Percentiles rank a stretch among this genome's conserved stretches.
phyloP scores from a whole-genome alignment of 169 alveolate species.

The Cardiosporidium cionae region DNA sequence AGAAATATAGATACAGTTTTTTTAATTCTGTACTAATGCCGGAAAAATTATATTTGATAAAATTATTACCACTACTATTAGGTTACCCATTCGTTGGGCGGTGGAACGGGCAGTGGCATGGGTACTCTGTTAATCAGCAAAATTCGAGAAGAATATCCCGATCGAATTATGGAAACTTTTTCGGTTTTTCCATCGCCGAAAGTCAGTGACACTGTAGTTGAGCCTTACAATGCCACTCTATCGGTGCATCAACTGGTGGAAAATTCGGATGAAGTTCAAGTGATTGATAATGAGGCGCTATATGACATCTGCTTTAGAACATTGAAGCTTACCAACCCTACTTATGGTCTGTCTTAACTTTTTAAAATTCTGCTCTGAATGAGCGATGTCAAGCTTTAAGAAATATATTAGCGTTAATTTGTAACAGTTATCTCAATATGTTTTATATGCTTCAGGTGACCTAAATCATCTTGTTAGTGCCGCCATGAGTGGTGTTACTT shows the following conservation, averaged over 20 bases:
- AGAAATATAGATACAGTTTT: too few species aligned
- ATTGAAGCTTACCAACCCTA: conserved; percentile 75
- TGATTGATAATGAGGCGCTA: conserved; percentile 94
- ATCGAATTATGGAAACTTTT: conserved; percentile 95
- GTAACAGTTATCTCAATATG: neutral
- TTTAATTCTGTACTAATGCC: too few species aligned
- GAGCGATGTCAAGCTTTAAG: too few species aligned
- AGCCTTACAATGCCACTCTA: conserved; percentile 96
- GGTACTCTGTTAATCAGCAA: conserved; percentile 92
- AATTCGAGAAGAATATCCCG: conserved; percentile 96
- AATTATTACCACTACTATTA: too few species aligned
- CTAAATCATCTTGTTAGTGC: conserved; percentile 96
- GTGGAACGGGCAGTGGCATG: conserved; percentile 99
- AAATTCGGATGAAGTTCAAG: conserved; percentile 91
- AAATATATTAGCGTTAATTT: neutral
- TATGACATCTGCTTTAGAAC: conserved; percentile 99
- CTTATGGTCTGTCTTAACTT: too few species aligned
- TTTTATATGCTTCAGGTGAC: conserved; percentile 74
- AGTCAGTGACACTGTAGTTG: conserved; percentile 98
- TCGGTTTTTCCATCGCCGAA: conserved; percentile 97
- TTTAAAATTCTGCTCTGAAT: too few species aligned
- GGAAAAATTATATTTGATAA: neutral
- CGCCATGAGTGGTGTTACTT: conserved; percentile 97
- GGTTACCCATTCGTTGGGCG: conserved; percentile 98
- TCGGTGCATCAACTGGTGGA: conserved; percentile 95